phyloP scores from a whole-genome alignment of 2,329 filamentous ascomycete genomes.

The Camptophora hylomeconis region DNA sequence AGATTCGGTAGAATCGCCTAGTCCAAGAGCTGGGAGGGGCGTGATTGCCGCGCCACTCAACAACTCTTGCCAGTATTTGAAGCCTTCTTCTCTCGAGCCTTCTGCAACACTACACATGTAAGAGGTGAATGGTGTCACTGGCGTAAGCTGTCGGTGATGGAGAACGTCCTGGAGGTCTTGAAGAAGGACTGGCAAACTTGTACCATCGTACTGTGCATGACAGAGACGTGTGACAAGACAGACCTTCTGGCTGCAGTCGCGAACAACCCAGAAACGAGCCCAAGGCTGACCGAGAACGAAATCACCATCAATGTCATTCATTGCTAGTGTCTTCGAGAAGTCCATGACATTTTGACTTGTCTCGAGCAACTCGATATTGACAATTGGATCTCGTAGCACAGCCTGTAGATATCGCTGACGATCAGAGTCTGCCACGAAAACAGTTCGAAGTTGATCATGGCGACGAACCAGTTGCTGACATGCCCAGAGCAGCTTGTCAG shows the following conservation, averaged over 20 bases:
- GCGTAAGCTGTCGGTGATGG: constrained; percentile 23
- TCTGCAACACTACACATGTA: constrained; percentile 30
- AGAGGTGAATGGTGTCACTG: constrained; percentile 31
- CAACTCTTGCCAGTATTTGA: constrained; percentile 49
- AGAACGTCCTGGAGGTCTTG: constrained; percentile 46
- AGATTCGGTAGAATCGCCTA: constrained; percentile 29
- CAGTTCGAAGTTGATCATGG: constrained; percentile 54
- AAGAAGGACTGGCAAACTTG: constrained; percentile 50
- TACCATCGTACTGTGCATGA: constrained; percentile 58
- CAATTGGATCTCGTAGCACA: constrained; percentile 36
- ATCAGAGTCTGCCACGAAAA: too few relatives aligned
- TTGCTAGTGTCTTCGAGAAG: constrained; percentile 19
- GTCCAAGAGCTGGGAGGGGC: constrained; percentile 8
- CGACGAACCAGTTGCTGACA: constrained; percentile 40
- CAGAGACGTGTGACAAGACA: constrained; percentile 46
- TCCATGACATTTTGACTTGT: constrained; percentile 29
- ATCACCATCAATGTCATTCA: constrained; percentile 18
- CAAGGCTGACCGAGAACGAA: constrained; percentile 24
- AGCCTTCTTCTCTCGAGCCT: constrained; percentile 29
- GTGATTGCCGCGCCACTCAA: constrained; percentile 42
- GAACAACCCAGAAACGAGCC: constrained; percentile 24
- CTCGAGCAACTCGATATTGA: constrained; percentile 25
- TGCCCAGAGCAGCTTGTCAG: constrained; percentile 33
- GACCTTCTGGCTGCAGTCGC: constrained; percentile 20
- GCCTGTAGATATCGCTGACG: constrained; percentile 30